A percentile compares a stretch with the other conserved stretches of the same genome.
phyloP scores from a whole-genome alignment of 2,329 filamentous ascomycete genomes.

The Teratosphaeria epicoccoides region DNA sequence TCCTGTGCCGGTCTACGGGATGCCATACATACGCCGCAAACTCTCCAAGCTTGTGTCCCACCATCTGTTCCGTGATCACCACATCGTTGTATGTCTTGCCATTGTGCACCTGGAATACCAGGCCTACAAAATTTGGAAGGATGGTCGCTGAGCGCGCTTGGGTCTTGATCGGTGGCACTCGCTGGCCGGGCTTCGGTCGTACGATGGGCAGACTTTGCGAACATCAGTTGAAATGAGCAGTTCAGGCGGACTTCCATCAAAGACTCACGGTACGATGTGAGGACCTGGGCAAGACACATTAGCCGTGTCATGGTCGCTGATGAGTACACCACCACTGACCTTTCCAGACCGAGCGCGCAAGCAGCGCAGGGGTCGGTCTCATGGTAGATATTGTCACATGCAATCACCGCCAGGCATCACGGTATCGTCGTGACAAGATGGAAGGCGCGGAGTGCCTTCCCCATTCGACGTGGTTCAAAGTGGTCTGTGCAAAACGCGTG shows the following conservation, averaged over 20 bases:
- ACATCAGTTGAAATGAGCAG: slow-evolving; percentile 6
- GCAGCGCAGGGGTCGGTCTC: slow-evolving; percentile 20
- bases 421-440: background rate
- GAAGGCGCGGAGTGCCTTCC: slow-evolving; percentile 1
- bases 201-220: slow-evolving; percentile 52
- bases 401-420: background rate
- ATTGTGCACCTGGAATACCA: slow-evolving; percentile 85
- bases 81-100: slow-evolving; percentile 79
- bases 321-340: slow-evolving; percentile 40
- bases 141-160: slow-evolving; percentile 83
- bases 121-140: slow-evolving; percentile 80
- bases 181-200: slow-evolving; percentile 49
- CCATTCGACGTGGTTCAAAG: background rate
- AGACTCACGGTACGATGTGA: slow-evolving; percentile 58
- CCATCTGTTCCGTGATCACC: slow-evolving; percentile 86
- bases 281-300: slow-evolving; percentile 41
- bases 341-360: slow-evolving; percentile 77
- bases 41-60: slow-evolving; percentile 87
- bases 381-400: slow-evolving; percentile 8
- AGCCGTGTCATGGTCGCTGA: slow-evolving; percentile 6
- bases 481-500: background rate
- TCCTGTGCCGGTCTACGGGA: background rate
- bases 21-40: slow-evolving; percentile 63
- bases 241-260: background rate
- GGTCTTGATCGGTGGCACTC: slow-evolving; percentile 65